Base-by-base conservation (phyloP, 164 flowering plant genomes). In the Brasenia schreberi region DNA sequence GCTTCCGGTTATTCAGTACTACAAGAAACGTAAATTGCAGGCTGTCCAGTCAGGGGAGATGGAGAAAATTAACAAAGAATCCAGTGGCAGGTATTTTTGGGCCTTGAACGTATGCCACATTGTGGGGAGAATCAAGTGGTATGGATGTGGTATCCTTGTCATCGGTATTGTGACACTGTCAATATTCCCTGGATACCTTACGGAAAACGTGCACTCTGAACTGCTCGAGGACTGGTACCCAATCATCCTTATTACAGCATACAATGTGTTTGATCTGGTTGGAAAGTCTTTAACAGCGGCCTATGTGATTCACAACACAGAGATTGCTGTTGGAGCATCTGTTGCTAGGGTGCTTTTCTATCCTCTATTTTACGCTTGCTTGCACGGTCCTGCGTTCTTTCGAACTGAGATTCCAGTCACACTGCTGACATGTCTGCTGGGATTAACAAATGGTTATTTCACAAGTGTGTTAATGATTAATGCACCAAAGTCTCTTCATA, bases 151-250 rank as follows among this genome's bases (percentile, higher is more conserved):
- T n/a, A 71, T 92, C 62, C 10, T 80, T 39, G 74, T 85, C 19
- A 83, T 95, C 59, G 88, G 92, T 62, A 59, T 85, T 14, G 96
- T 95, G 43, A 95, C 97, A 14, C 72, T 95, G 62, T 72, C 94
- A 4, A 95, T 95, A 70, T 95, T 89, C 73, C 99, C 99, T 5
- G 99, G 97, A 27, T 92, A 82, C 63, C 75, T 95, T n/a, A 89
- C 96, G 0, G 99, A 90, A 67, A 97, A 95, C 75, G 96, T 95
- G 49, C 92, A 86, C 72, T 95, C 99, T 0, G 73, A 65, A 39
- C 14, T 77, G 52, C 86, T 95, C 49, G 82, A 82, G 68, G 97
- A 95, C 71, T 92, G 99, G 99, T 92, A 92, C 42, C 74, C 96
- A 0, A 82, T 95, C 71, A 71, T 95, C 65, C 27, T 23, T 2